Base-by-base conservation (phyloP, 371 early-diverging fungal genomes). In the Apophysomyces ossiformis region DNA sequence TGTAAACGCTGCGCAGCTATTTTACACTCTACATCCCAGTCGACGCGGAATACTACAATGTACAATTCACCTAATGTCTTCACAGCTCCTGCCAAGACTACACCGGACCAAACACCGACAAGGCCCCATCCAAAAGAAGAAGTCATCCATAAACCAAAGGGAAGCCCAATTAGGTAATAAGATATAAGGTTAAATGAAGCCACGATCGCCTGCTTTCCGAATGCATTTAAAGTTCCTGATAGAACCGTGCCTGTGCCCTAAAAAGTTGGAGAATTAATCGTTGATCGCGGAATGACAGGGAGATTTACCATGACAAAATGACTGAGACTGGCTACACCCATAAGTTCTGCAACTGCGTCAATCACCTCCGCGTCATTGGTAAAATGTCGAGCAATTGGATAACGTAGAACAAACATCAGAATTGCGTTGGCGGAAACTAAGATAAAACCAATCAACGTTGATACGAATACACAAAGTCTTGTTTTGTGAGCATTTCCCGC, bases 271-370 rank as follows among this genome's bases (percentile, higher is more conserved):
- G 5, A 26, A 6, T 47, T 37, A 21, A 37, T 35, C 32, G 32
- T 37, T 43, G 15, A 57, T n/a, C 11, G 8, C 13, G 37, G 16
- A 16, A 15, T n/a, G 15, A 39, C 21, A 39, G 15, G 32, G n/a
- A 21, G 26, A 59, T 11, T 21, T 71, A 79, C 76, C 45, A 70
- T 44, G 6, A 82, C 88, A 70, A 92, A 77, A 46, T 93, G 94
- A 50, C 89, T 88, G 18, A 91, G 75, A 56, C 92, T 90, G 43
- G 90, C 94, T 54, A 92, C 87, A 7, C 88, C 89, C 64, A 91
- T 74, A 13, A 93, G 68, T 38, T 91, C 91, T 50, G 66, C 64
- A 2, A 71, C 70, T 16, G 73, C 74, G 35, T 54, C 64, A 37
- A 69, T 65, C 1, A 92, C 92, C 12, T 67, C 69, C 58, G 76